Base-by-base conservation (phyloP, 2,329 filamentous ascomycete species). In the Penicillium freii region DNA sequence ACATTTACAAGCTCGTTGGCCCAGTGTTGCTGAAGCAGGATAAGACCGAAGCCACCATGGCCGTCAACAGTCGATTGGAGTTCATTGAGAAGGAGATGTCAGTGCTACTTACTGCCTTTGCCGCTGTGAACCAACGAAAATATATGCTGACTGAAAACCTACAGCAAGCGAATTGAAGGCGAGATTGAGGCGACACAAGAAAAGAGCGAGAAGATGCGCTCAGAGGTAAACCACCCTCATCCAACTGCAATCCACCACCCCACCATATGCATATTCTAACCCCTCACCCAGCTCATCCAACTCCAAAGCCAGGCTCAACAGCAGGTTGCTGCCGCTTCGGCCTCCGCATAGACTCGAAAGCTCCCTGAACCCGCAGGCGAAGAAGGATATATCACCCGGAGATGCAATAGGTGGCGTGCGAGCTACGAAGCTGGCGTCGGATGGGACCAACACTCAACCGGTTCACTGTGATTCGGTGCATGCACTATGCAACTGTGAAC, bases 41-140 rank as follows among this genome's bases (percentile, higher is more conserved):
- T 57, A 92, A 90, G 75, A 79, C 85, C 1, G 94, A 99, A 73
- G 94, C 94, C 0, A 87, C 92, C 63, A 89, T 90, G 81, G 92
- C 92, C 0, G 94, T 99, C 19, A 91, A 95, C 66, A 91, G 91
- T 21, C 86, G 94, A 25, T 75, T 99, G 50, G 92, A 96, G 64
- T 97, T 93, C 71, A 99, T 99, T 64, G 84, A 87, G 64, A 91
- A 93, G 70, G 93, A 99, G 73, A 94, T 97, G 92, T 96, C 73
- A 74, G 87, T 73, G 54, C 36, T 13, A 29, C 21, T 25, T 13
- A 29, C 21, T 25, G 19, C 19, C 23, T 51, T 31, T 9, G 15
- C 13, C 15, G 13, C 13, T 13, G 5, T 47, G 13, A 34, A 9
- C 4, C 36, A 13, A 44, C 36, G 17, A 21, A 48, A 46, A 44